Conservation (phyloP, 2,329 filamentous ascomycete genomes). For the Ophiosphaerella korrae region DNA sequence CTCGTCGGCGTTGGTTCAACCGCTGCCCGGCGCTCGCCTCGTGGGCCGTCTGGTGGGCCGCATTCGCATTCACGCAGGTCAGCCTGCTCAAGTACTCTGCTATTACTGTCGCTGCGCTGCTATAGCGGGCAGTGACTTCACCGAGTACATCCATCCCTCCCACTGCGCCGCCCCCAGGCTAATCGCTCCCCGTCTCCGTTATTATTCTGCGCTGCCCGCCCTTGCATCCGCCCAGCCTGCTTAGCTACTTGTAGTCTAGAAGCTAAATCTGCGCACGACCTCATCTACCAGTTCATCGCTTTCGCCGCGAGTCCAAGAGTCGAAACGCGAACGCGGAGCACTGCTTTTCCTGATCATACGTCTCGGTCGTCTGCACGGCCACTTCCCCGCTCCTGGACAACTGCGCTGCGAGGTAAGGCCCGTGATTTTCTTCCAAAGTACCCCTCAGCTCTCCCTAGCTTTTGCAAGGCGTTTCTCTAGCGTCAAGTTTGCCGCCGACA, state of each 20-base stretch:
- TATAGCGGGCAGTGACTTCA: no score
- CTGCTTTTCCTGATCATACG: constrained; percentile 30
- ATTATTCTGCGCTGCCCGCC: constrained; percentile 2
- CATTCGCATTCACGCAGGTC: constrained; percentile 1
- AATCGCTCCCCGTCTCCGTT: neutral
- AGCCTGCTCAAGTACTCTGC: constrained; percentile 1
- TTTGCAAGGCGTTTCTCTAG: constrained; percentile 10
- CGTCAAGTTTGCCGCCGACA: no score
- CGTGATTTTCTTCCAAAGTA: constrained; percentile 17
- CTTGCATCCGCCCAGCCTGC: constrained; percentile 29
- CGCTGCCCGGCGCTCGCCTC: constrained; percentile 2
- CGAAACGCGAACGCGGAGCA: constrained; percentile 13
- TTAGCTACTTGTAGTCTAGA: constrained; percentile 29
- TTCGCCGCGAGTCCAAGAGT: constrained; percentile 29
- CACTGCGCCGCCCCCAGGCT: neutral
- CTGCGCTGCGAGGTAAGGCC: constrained; percentile 32
- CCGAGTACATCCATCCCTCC: no score
- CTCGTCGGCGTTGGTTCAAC: constrained; percentile 1
- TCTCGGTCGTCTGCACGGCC: constrained; percentile 28
- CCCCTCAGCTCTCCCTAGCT: constrained; percentile 13
- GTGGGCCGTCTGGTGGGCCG: constrained; percentile 4
- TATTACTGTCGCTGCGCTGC: constrained; percentile 6
- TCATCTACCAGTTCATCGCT: constrained; percentile 35
- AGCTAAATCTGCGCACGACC: constrained; percentile 14
- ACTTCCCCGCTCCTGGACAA: constrained; percentile 24